Evolutionary conservation across 1,139 yeast genomes (phyloP).

Genomic region (Pneumocystis carinii): DNA sequence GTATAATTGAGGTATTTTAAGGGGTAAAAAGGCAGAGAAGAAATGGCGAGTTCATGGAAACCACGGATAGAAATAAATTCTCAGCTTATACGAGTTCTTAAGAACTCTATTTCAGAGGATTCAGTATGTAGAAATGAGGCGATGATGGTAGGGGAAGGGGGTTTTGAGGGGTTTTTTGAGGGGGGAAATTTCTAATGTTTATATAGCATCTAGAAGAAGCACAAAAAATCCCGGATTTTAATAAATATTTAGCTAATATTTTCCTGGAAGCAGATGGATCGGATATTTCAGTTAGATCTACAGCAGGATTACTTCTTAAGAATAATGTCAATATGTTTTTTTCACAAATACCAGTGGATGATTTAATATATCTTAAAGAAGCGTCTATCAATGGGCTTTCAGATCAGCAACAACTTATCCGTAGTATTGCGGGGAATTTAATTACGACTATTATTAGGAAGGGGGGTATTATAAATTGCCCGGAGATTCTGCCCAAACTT

Average conservation of each 20-base stretch:
- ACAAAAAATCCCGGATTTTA: constrained; percentile 47
- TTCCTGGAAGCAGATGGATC: constrained; percentile 39
- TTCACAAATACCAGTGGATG: constrained; percentile 21
- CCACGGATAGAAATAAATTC: constrained; percentile 9
- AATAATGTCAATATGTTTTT: constrained; percentile 40
- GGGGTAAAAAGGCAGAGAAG: constrained; percentile 1
- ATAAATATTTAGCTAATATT: constrained; percentile 60
- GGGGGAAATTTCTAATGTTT: neutral
- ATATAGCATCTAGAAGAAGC: constrained; percentile 49
- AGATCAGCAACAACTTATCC: constrained; percentile 44
- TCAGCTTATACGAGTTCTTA: constrained; percentile 11
- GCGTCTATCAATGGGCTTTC: constrained; percentile 54
- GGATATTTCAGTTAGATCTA: constrained; percentile 54
- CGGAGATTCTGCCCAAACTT: constrained; percentile 53
- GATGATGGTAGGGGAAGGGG: neutral
- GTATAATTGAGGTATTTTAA: neutral
- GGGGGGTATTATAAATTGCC: constrained; percentile 64
- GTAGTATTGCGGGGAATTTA: constrained; percentile 83
- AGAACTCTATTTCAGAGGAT: constrained; percentile 10
- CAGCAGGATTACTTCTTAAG: constrained; percentile 77
- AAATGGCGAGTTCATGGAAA: constrained; percentile 10
- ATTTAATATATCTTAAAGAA: constrained; percentile 43
- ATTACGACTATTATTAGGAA: constrained; percentile 65
- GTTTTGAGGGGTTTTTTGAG: neutral
- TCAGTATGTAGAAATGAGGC: constrained; percentile 3